Base-by-base conservation (phyloP, 208 protist genomes). In the Trypanosoma mega region DNA sequence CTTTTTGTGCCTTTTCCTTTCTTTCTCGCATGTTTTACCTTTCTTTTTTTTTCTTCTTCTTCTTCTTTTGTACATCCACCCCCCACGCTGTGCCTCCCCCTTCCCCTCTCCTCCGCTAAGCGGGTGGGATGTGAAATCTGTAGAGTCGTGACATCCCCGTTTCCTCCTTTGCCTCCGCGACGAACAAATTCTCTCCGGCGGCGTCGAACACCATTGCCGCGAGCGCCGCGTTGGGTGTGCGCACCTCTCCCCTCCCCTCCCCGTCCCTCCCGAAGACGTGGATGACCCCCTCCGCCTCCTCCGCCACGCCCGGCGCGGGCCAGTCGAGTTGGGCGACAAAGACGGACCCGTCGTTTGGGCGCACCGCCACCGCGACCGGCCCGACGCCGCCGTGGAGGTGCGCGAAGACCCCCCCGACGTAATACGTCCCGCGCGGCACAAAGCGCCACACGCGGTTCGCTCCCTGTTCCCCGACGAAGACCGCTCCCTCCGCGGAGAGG, bases 301-400 rank as follows among this genome's bases (percentile, higher is more conserved):
- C 54, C 8, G 47, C 56, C 3, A 45, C 31, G 1, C 44, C 52
- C 21, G 80, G 29, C 21, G 39, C 41, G 3, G 47, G 27, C n/a
- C 61, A 34, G 24, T 93, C 87, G 47, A 84, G 87, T n/a, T 82
- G 58, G 8, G 78, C 72, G 20, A 93, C 77, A 61, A 78, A 90
- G 47, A 90, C 48, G n/a, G 55, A 60, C 26, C 78, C 75, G 30
- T 76, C 76, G 14, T 23, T 3, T 11, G 71, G 71, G 37, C 68
- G 65, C 6, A 89, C 64, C 23, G 76, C 76, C 2, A 93, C 76
- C 0, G 64, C 76, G 0, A 54, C 63, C 0, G 87, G 87, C 3
- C 86, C 86, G 63, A 90, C 74, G n/a, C 62, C 58, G 9, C 86
- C 86, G 8, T 72, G 60, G 50, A 93, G 72, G 7, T 78, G 78